Percentiles rank a stretch among this genome's conserved stretches.
phyloP scores from a whole-genome alignment of 768 basidiomycete genomes.

The Hericium alpestre region DNA sequence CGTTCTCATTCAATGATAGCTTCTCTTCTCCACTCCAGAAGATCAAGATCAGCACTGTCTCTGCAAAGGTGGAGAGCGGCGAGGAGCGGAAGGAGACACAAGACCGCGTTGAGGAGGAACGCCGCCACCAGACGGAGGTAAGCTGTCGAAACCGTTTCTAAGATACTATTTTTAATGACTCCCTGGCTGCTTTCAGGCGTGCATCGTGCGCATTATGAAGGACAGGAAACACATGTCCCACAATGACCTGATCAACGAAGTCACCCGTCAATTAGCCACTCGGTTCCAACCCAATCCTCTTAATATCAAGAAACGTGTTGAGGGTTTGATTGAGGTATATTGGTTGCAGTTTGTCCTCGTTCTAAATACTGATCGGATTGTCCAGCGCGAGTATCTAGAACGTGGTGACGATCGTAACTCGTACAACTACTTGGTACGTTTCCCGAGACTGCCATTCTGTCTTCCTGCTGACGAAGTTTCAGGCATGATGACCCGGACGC shows the following conservation, averaged over 20 bases:
- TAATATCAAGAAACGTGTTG: constrained; percentile 88
- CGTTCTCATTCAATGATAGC: constrained; percentile 79
- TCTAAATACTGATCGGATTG: neutral
- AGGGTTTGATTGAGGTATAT: constrained; percentile 83
- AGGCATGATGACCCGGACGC: neutral
- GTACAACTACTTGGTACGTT: constrained; percentile 65
- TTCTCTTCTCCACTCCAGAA: constrained; percentile 78
- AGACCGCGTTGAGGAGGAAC: constrained; percentile 84
- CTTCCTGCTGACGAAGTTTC: neutral
- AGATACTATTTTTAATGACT: neutral
- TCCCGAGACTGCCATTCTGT: neutral
- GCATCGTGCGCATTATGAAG: constrained; percentile 97
- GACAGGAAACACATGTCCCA: constrained; percentile 83
- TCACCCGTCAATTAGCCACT: constrained; percentile 71
- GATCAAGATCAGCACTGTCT: constrained; percentile 88
- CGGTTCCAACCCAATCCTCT: constrained; percentile 83
- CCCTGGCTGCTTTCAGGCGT: constrained; percentile 51
- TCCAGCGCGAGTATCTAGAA: constrained; percentile 87
- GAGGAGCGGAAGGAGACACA: constrained; percentile 88
- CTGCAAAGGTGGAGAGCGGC: constrained; percentile 74
- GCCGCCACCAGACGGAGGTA: constrained; percentile 84
- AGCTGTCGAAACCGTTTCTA: constrained; percentile 14
- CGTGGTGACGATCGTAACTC: constrained; percentile 80
- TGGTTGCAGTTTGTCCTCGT: neutral
- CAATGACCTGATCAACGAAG: constrained; percentile 83